Percentiles rank a stretch among this genome's conserved stretches.
These are phyloP conservation scores for Berkeleyomyces basicola DNA, from an alignment of 2,329 filamentous ascomycete genomes.

Conservation along the genomic window DNA sequence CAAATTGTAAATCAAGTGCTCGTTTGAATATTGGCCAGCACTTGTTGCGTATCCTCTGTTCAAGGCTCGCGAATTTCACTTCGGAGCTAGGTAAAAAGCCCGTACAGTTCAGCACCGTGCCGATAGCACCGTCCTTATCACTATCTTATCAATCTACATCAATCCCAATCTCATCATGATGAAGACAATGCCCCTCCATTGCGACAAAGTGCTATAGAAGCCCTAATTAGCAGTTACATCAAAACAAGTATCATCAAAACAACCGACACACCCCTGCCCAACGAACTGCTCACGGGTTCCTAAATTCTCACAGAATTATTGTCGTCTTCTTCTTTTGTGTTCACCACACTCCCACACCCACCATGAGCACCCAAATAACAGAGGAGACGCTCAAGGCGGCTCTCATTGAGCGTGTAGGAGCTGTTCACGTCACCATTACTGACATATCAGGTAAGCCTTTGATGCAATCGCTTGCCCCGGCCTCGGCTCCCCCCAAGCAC, in stretches of 20 bases:
- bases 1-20: too few relatives aligned
- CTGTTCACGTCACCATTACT: conserved; percentile 69
- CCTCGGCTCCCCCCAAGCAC: neutral
- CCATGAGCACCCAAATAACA: conserved; percentile 26
- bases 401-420: conserved; percentile 52
- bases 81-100: neutral
- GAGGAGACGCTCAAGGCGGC: conserved; percentile 53
- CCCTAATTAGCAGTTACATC: neutral
- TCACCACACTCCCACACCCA: neutral
- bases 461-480: neutral
- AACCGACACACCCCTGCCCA: neutral
- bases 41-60: too few relatives aligned
- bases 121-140: neutral
- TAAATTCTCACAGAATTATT: neutral
- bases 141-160: conserved; percentile 14
- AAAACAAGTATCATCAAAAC: conserved; percentile 2
- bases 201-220: neutral
- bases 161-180: neutral
- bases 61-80: neutral
- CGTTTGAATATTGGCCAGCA: too few relatives aligned
- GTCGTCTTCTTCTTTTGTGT: neutral
- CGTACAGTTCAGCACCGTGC: neutral
- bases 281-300: neutral
- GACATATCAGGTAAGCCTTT: conserved; percentile 67
- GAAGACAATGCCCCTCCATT: neutral